phyloP scores from a whole-genome alignment of 1,139 yeast species.

The Taiozyma onychis region DNA sequence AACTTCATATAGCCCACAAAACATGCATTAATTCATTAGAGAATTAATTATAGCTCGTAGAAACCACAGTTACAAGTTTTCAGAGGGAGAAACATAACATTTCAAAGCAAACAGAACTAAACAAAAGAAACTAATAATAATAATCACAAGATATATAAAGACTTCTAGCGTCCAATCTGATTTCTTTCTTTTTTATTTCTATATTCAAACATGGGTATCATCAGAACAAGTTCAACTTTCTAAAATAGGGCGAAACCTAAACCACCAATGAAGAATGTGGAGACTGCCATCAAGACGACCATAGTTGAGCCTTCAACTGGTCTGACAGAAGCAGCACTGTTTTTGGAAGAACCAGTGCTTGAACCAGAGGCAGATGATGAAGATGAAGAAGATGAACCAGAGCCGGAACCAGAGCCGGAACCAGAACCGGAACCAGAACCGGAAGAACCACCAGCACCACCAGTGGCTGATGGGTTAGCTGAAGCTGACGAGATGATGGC shows the following conservation, averaged over 20 bases:
- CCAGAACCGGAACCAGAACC: conserved; percentile 32
- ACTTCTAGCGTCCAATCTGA: not conserved
- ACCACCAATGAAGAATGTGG: conserved; percentile 17
- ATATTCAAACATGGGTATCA: not conserved
- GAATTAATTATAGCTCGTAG: not conserved
- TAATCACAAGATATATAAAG: not conserved
- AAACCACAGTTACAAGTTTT: not conserved
- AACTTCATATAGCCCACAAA: not conserved
- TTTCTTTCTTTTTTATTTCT: not conserved
- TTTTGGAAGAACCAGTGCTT: conserved; percentile 15
- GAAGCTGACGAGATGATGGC: conserved; percentile 39
- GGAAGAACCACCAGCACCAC: conserved; percentile 27
- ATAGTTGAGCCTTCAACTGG: conserved; percentile 23
- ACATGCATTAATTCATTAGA: not conserved
- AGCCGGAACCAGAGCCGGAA: conserved; percentile 31
- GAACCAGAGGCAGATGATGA: conserved; percentile 27
- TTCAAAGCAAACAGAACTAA: not conserved
- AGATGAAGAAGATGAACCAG: conserved; percentile 35
- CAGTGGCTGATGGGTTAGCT: conserved; percentile 26
- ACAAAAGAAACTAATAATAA: not conserved
- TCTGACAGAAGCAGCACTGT: conserved; percentile 14
- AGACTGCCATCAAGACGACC: conserved; percentile 10
- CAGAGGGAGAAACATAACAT: not conserved
- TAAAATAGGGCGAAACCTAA: conserved; percentile 15
- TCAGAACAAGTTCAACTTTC: not conserved